Conservation (phyloP, 768 basidiomycete genomes). For the Lepiota venenata region DNA sequence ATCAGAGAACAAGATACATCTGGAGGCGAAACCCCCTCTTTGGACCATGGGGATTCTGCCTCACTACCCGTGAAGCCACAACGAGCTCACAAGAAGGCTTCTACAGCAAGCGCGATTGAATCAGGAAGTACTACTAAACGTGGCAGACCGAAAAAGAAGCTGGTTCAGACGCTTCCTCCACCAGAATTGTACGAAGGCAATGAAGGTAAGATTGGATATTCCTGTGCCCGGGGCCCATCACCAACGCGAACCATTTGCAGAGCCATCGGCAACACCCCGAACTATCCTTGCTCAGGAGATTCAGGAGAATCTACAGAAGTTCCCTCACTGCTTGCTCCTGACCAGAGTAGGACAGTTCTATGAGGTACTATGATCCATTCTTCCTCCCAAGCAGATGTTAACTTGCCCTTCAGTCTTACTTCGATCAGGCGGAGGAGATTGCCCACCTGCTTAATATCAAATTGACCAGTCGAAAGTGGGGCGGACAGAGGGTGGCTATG, state of each 20-base stretch:
- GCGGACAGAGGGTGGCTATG: slow-evolving; percentile 68
- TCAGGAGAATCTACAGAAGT: slow-evolving; percentile 63
- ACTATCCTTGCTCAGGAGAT: slow-evolving; percentile 66
- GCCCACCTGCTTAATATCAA: slow-evolving; percentile 79
- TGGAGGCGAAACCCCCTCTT: neutral
- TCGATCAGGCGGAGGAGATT: slow-evolving; percentile 83
- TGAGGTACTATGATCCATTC: slow-evolving; percentile 51
- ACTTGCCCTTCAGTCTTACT: slow-evolving; percentile 70
- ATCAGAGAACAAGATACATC: neutral
- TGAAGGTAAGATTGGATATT: too few species aligned
- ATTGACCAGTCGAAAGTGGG: slow-evolving; percentile 74
- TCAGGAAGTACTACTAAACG: neutral
- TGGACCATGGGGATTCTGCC: neutral
- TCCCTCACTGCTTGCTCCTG: slow-evolving; percentile 86
- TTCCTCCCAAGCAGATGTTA: neutral
- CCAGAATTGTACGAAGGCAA: neutral
- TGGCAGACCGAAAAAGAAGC: slow-evolving; percentile 2
- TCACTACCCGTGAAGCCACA: neutral
- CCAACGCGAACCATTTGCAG: neutral
- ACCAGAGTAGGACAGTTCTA: slow-evolving; percentile 96
- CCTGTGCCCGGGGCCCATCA: neutral
- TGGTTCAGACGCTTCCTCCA: neutral
- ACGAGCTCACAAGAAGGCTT: neutral
- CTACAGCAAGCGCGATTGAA: neutral
- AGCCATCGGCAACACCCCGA: slow-evolving; percentile 21